Evolutionary conservation across 1,139 yeast genomes (phyloP).

Genomic region (Ogataea hybrid): DNA sequence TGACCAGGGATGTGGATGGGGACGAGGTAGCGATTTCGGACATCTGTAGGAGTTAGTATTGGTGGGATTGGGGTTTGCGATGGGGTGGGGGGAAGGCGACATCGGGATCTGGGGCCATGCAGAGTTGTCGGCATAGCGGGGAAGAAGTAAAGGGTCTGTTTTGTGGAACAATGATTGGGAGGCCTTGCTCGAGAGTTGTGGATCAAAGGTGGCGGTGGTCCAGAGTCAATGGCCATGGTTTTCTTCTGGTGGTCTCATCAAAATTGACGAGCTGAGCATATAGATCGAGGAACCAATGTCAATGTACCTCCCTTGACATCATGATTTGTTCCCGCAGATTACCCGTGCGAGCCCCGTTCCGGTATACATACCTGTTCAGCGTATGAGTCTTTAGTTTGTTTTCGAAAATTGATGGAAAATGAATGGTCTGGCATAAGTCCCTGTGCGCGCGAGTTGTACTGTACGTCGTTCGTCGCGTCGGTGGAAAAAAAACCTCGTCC

Average conservation of each 20-base stretch:
- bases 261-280: too few relatives aligned
- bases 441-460: conserved; percentile 7
- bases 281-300: too few relatives aligned
- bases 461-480: conserved; percentile 9
- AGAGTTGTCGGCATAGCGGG: not conserved
- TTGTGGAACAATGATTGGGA: not conserved
- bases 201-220: not conserved
- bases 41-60: conserved; percentile 13
- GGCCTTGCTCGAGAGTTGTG: not conserved
- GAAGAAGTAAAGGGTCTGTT: not conserved
- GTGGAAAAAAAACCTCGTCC: not conserved
- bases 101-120: not conserved
- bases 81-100: not conserved
- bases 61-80: not conserved
- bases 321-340: too few relatives aligned
- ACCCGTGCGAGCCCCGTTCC: too few relatives aligned
- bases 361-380: not conserved
- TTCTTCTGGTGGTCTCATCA: too few relatives aligned
- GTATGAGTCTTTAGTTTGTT: conserved; percentile 3
- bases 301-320: too few relatives aligned
- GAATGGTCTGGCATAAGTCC: conserved; percentile 13
- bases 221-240: not conserved
- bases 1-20: conserved; percentile 28
- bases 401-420: conserved; percentile 9
- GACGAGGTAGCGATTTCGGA: conserved; percentile 22